phyloP scores from a whole-genome alignment of 257 asterid genomes.

The Cordia subcordata region DNA sequence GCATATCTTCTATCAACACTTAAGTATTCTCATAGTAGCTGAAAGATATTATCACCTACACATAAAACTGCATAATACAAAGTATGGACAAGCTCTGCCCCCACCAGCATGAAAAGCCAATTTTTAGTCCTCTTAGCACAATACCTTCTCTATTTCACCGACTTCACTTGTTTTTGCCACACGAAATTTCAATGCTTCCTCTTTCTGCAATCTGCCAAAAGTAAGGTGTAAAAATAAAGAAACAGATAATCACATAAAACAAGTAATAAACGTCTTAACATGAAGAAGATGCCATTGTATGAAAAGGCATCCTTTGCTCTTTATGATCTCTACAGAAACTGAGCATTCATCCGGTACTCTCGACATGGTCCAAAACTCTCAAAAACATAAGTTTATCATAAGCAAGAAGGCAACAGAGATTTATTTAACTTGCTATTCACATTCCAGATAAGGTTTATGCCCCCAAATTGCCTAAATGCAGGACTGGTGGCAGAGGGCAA shows the following conservation, averaged over 20 bases:
- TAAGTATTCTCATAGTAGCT: background rate
- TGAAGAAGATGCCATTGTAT: background rate
- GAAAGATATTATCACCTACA: background rate
- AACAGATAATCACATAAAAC: background rate
- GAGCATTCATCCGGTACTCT: no score
- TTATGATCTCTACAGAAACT: no score
- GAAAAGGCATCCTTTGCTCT: no score
- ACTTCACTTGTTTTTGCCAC: conserved; percentile 70
- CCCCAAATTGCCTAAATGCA: no score
- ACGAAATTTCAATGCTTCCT: conserved; percentile 83
- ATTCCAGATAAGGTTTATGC: no score
- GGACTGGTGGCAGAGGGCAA: no score
- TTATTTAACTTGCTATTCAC: no score
- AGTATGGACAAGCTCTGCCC: background rate
- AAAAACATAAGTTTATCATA: no score
- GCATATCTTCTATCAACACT: background rate
- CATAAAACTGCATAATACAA: background rate
- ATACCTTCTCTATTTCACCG: conserved; percentile 82
- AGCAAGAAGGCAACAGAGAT: no score
- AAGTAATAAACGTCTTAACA: background rate
- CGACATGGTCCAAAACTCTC: no score
- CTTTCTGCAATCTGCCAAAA: conserved; percentile 73
- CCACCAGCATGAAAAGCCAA: background rate
- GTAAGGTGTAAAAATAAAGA: conserved; percentile 12
- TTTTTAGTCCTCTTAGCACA: background rate